Evolutionary conservation across 2,329 filamentous ascomycete species (phyloP).

Genomic region (Penicillium nordicum): DNA sequence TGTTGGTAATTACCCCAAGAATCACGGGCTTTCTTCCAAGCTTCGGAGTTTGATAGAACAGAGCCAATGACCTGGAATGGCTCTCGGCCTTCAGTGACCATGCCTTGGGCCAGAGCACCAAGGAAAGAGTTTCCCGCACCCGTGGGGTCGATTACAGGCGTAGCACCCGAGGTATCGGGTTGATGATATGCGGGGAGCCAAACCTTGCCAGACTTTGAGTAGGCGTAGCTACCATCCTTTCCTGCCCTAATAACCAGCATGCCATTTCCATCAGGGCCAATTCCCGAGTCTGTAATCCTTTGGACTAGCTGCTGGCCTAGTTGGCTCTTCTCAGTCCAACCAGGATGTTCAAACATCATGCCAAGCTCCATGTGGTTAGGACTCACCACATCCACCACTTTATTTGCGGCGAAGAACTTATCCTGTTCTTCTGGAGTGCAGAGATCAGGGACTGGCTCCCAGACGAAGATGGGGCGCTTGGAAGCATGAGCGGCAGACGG

Average conservation of each 20-base stretch:
- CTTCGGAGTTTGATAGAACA: conserved; percentile 49
- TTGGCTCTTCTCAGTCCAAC: conserved; percentile 31
- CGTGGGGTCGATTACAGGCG: conserved; percentile 77
- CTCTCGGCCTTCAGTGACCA: conserved; percentile 45
- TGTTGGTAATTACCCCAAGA: conserved; percentile 48
- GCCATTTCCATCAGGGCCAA: conserved; percentile 38
- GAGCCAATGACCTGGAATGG: conserved; percentile 31
- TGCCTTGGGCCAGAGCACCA: conserved; percentile 56
- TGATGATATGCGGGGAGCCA: conserved; percentile 79
- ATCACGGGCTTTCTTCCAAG: conserved; percentile 44
- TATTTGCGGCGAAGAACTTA: conserved; percentile 52
- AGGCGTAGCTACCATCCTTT: conserved; percentile 56
- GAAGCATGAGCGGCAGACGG: conserved; percentile 34
- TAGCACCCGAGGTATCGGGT: conserved; percentile 29
- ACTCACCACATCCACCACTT: conserved; percentile 58
- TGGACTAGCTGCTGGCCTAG: conserved; percentile 33
- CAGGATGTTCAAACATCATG: conserved; percentile 67
- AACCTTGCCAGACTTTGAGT: conserved; percentile 39
- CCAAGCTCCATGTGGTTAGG: conserved; percentile 91
- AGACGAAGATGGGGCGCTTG: conserved; percentile 71
- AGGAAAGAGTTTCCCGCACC: conserved; percentile 92
- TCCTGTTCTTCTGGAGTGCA: conserved; percentile 66
- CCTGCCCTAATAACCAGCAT: conserved; percentile 56
- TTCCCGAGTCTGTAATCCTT: conserved; percentile 36
- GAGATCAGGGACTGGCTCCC: conserved; percentile 91